Conservation (phyloP, 495 filamentous ascomycete genomes). For the Penicillium pulvis region DNA sequence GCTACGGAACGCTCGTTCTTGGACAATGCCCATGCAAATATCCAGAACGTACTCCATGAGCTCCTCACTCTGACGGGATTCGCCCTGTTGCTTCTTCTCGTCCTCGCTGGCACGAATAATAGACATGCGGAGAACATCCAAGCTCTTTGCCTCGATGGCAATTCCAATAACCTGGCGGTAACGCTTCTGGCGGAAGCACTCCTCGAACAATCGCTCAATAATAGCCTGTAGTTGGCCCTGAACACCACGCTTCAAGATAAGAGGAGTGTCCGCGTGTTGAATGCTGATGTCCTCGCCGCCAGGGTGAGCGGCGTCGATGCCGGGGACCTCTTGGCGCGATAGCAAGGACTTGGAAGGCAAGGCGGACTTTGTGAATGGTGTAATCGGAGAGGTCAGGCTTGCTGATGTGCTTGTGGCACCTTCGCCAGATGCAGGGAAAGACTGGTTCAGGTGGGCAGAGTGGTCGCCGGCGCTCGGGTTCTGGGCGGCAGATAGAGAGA, state of each 20-base stretch:
- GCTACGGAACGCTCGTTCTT: slow-evolving; percentile 84
- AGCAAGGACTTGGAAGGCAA: slow-evolving; percentile 92
- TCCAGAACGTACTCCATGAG: slow-evolving; percentile 94
- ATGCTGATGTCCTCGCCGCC: slow-evolving; percentile 55
- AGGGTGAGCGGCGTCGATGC: slow-evolving; percentile 55
- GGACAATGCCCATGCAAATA: slow-evolving; percentile 97
- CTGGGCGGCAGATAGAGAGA: slow-evolving; percentile 75
- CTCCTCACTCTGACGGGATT: slow-evolving; percentile 74
- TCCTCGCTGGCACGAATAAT: slow-evolving; percentile 82
- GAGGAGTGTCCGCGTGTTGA: slow-evolving; percentile 54
- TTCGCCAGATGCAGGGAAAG: slow-evolving; percentile 64
- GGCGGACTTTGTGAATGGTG: slow-evolving; percentile 89
- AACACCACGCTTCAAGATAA: slow-evolving; percentile 56
- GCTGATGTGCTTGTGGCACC: slow-evolving; percentile 67
- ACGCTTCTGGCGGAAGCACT: slow-evolving; percentile 79
- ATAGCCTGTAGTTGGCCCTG: slow-evolving; percentile 76
- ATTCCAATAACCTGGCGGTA: slow-evolving; percentile 99
- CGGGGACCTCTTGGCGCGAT: slow-evolving; percentile 71
- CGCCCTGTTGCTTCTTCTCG: slow-evolving; percentile 66
- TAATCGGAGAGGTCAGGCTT: slow-evolving; percentile 80
- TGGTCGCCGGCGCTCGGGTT: slow-evolving; percentile 59
- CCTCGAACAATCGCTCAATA: slow-evolving; percentile 88
- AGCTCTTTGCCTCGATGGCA: slow-evolving; percentile 90
- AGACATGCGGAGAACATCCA: slow-evolving; percentile 83
- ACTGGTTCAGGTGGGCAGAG: slow-evolving; percentile 70